Conservation (phyloP, 768 basidiomycete species). For the Tricholoma terreum region DNA sequence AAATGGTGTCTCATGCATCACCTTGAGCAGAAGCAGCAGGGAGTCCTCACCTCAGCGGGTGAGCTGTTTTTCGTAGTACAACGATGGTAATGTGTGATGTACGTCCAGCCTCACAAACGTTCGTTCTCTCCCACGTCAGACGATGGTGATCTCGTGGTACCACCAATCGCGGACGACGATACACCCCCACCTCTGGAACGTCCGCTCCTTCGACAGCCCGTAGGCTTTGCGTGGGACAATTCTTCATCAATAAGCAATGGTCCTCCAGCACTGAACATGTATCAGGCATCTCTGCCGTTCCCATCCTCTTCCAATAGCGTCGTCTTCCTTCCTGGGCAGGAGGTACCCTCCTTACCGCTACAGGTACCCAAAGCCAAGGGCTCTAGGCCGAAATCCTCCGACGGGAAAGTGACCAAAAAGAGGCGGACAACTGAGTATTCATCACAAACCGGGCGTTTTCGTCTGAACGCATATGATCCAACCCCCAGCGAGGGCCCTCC, state of each 20-base stretch:
- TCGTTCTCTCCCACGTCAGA: constrained; percentile 54
- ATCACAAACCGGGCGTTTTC: constrained; percentile 49
- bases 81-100: constrained; percentile 3
- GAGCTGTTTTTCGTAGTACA: constrained; percentile 16
- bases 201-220: constrained; percentile 58
- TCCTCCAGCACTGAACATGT: constrained; percentile 35
- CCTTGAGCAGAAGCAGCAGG: constrained; percentile 47
- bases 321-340: constrained; percentile 57
- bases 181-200: constrained; percentile 45
- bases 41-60: constrained; percentile 52
- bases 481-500: constrained; percentile 31
- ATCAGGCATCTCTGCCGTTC: constrained; percentile 34
- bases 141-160: constrained; percentile 41
- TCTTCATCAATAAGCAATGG: constrained; percentile 26
- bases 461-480: constrained; percentile 38
- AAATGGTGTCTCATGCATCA: background rate
- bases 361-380: constrained; percentile 7
- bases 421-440: constrained; percentile 38
- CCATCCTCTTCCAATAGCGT: constrained; percentile 17
- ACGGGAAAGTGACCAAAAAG: constrained; percentile 27
- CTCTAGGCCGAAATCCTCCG: constrained; percentile 12
- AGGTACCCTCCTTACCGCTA: constrained; percentile 20
- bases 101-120: constrained; percentile 40
- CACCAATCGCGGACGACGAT: constrained; percentile 40
- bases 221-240: constrained; percentile 46